A percentile compares a stretch with the other conserved stretches of the same genome.
phyloP scores from a whole-genome alignment of 2,329 filamentous ascomycete species.

The Fusarium pseudograminearum region DNA sequence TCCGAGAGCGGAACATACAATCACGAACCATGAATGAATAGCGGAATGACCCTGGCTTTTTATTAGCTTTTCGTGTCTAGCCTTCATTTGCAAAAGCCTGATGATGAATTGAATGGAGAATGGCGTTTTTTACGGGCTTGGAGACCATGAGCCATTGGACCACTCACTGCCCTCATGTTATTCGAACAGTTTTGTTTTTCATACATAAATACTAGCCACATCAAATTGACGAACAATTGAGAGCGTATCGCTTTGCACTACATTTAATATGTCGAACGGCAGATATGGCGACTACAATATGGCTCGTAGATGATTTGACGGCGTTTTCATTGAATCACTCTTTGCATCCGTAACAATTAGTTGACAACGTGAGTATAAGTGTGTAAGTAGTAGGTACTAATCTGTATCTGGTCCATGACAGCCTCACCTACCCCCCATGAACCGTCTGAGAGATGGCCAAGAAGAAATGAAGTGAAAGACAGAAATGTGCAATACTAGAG shows the following conservation, averaged over 20 bases:
- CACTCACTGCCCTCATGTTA: constrained; percentile 3
- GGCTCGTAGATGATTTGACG: constrained; percentile 1
- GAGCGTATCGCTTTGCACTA: not conserved
- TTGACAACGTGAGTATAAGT: not conserved
- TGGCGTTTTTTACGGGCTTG: constrained; percentile 22
- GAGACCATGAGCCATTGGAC: not conserved
- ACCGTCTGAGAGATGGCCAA: constrained; percentile 10
- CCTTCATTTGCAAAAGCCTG: constrained; percentile 5
- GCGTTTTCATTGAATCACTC: not conserved
- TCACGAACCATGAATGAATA: constrained; percentile 27
- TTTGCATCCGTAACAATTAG: not conserved
- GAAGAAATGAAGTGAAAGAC: not conserved
- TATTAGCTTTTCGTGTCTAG: constrained; percentile 9
- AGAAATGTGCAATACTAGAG: not conserved
- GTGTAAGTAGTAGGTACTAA: constrained; percentile 20
- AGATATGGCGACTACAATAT: not conserved
- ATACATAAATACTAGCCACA: not conserved
- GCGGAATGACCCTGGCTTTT: constrained; percentile 23
- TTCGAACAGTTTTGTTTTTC: constrained; percentile 10
- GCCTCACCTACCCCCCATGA: constrained; percentile 30
- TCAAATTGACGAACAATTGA: not conserved
- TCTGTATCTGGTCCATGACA: constrained; percentile 24
- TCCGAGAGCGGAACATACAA: constrained; percentile 5
- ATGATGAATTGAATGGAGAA: constrained; percentile 25
- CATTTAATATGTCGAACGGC: not conserved